These are phyloP conservation scores for Centella asiatica DNA, from an alignment of 129 eudicot genomes.

Conservation along the genomic window DNA sequence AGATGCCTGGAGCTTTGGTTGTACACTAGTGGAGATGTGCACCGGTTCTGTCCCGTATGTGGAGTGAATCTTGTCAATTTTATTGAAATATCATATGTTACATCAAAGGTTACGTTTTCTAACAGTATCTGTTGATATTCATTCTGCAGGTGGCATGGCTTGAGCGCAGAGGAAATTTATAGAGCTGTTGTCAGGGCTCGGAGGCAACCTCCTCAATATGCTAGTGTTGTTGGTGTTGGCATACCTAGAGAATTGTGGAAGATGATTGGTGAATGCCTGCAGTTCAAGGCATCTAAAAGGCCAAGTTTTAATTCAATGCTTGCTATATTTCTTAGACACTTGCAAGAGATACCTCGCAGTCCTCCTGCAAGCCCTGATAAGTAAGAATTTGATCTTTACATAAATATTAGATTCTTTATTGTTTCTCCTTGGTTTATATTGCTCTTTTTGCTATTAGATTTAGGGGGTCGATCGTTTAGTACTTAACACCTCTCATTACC, in stretches of 20 bases:
- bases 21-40: conserved; percentile 99
- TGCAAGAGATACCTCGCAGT: conserved; percentile 92
- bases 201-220: conserved; percentile 92
- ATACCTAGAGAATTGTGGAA: conserved; percentile 96
- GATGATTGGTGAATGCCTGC: conserved; percentile 98
- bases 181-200: conserved; percentile 65
- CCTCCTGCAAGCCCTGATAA: conserved; percentile 90
- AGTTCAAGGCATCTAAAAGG: conserved; percentile 74
- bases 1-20: conserved; percentile 99
- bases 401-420: neutral
- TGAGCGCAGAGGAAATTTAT: conserved; percentile 87
- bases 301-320: conserved; percentile 93
- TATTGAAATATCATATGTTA: neutral
- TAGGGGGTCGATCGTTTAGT: no score
- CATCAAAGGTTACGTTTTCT: neutral
- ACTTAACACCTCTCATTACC: no score
- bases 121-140: neutral
- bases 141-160: conserved; percentile 86
- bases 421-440: neutral
- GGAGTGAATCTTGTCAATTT: conserved; percentile 7
- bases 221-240: conserved; percentile 98
- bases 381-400: conserved; percentile 34
- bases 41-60: conserved; percentile 96
- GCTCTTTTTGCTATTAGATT: conserved; percentile 2
- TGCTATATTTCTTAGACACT: conserved; percentile 72